Evolutionary conservation across 352 stramenopile genomes (phyloP), one percentile per base, ranked within the genome.

Genomic region (Phytophthora nicotianae): DNA sequence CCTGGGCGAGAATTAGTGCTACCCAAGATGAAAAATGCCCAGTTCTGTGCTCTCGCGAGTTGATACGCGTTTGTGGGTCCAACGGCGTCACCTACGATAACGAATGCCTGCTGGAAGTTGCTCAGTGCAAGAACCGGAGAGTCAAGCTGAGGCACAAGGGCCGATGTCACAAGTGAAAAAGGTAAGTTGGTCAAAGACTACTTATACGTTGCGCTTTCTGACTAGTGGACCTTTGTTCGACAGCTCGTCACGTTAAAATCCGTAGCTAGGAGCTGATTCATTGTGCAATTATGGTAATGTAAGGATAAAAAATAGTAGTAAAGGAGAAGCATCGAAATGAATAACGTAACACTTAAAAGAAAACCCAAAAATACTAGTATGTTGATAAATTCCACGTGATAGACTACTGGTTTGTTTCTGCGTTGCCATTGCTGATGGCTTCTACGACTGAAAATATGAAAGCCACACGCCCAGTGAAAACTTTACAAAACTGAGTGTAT

Each of bases 21-120:
- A 23, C 14, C 14, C 21, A 50, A 37, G 43, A 23, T 21, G 43
- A 52, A 41, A 61, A 52, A 17, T 69, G 61, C 20, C 47, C 41
- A 0, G 23, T 23, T 2, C 16, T 29, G 7, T 59, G 40, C 27
- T 21, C 38, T 5, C 51, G 51, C 27, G 27, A 59, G 23, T 24
- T 42, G 16, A 2, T 33, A 10, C 35, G 23, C 2, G 45, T 74
- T 17, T 76, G 68, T 23, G 68, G 58, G 26, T 57, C 58, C 10
- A 41, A 76, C 55, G 58, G 55, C 29, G 38, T 52, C 29, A 72
- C 64, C 21, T 77, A 74, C 35, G 27, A 21, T 21, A 77, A 71
- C 50, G 43, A 65, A 9, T 77, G 68, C 24, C 14, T 42, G 8
- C 21, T 63, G 37, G 19, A 47, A 13, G 45, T 40, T n/a, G 50